These are phyloP conservation scores for Globisporangium canariense DNA, from an alignment of 352 stramenopile genomes.

Conservation along the genomic window DNA sequence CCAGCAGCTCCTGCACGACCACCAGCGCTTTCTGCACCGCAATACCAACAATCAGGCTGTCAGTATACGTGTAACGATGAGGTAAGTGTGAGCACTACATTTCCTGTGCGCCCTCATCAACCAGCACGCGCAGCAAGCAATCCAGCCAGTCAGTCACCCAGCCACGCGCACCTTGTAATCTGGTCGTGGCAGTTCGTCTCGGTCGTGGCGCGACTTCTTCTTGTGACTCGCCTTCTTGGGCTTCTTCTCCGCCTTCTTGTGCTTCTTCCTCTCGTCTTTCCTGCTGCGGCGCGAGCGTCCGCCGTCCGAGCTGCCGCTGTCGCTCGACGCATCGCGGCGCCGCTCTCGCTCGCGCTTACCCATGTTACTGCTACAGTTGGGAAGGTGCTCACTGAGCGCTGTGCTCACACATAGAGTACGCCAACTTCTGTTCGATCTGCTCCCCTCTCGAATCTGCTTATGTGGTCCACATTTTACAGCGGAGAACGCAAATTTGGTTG, in stretches of 20 bases:
- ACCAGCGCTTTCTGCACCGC: constrained; percentile 39
- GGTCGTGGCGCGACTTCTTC: constrained; percentile 24
- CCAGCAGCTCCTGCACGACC: constrained; percentile 53
- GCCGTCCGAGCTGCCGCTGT: constrained; percentile 3
- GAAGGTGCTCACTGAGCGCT: no score
- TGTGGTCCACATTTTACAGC: no score
- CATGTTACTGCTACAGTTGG: not conserved
- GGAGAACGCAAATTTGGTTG: no score
- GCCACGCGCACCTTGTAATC: constrained; percentile 11
- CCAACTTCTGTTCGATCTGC: no score
- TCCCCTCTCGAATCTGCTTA: no score
- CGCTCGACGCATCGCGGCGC: not conserved
- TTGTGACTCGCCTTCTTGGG: constrained; percentile 28
- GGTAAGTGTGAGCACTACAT: not conserved
- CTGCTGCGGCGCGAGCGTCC: constrained; percentile 1
- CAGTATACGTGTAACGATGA: not conserved
- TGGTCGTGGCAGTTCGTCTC: constrained; percentile 22
- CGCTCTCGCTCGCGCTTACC: constrained; percentile 5
- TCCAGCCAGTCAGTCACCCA: not conserved
- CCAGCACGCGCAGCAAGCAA: not conserved
- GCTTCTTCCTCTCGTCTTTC: constrained; percentile 30
- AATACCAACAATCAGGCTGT: not conserved
- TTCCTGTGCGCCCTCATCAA: not conserved
- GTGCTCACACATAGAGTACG: no score
- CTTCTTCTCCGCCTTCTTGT: constrained; percentile 27